Percentiles rank a stretch among this genome's conserved stretches.
phyloP scores from a whole-genome alignment of 2,329 filamentous ascomycete genomes.

The Scopulariopsis brevicaulis region DNA sequence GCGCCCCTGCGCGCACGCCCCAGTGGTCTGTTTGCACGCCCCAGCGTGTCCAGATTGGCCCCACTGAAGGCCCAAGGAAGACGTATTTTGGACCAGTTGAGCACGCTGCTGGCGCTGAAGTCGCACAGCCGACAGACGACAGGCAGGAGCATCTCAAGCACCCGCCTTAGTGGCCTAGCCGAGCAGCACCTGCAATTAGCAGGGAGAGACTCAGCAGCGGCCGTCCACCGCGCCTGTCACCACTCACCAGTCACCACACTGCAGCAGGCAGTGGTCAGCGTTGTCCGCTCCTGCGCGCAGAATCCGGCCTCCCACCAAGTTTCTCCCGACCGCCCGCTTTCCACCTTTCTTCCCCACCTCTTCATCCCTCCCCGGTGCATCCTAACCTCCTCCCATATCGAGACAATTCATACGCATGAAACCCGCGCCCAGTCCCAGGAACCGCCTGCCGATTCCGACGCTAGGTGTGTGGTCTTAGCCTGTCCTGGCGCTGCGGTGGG shows the following conservation, averaged over 20 bases:
- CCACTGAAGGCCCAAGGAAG: neutral
- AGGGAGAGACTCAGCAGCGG: neutral
- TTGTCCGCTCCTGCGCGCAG: neutral
- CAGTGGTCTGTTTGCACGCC: neutral
- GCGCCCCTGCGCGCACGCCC: neutral
- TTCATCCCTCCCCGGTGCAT: neutral
- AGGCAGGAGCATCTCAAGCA: neutral
- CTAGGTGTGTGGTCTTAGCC: neutral
- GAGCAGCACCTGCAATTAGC: neutral
- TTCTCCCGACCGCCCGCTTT: neutral
- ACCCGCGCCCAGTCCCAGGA: neutral
- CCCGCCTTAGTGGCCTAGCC: neutral
- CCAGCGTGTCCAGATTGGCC: neutral
- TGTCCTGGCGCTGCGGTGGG: neutral
- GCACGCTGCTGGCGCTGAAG: too few relatives aligned
- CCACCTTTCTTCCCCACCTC: neutral
- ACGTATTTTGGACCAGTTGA: too few relatives aligned
- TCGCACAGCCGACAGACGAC: neutral
- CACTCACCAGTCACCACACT: constrained; percentile 2
- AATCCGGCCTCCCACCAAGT: neutral
- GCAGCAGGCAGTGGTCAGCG: constrained; percentile 1
- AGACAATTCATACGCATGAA: neutral
- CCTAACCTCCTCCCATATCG: neutral
- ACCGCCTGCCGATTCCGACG: neutral
- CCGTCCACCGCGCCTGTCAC: neutral